phyloP scores from a whole-genome alignment of 2,329 filamentous ascomycete genomes.

The Aureobasidium melanogenum region DNA sequence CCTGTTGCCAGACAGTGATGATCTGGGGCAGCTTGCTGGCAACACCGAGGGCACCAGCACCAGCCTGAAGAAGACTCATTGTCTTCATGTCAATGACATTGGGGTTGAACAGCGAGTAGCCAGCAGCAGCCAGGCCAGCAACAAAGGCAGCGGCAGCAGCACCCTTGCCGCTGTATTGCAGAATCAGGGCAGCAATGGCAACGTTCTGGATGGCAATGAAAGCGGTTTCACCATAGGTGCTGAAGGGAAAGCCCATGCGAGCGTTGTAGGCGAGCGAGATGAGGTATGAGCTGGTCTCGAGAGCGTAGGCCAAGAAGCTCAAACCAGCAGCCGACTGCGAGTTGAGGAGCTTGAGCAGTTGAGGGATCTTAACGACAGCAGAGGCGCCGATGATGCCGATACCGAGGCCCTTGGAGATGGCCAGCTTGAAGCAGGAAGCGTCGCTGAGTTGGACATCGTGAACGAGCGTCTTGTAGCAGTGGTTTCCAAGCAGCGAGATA shows the following conservation, averaged over 20 bases:
- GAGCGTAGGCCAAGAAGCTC: slow-evolving; percentile 81
- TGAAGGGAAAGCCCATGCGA: slow-evolving; percentile 87
- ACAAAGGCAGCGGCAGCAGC: slow-evolving; percentile 68
- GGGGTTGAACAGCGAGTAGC: slow-evolving; percentile 61
- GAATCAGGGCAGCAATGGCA: slow-evolving; percentile 74
- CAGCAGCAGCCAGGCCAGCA: slow-evolving; percentile 60
- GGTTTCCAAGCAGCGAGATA: slow-evolving; percentile 65
- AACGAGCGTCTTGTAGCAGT: slow-evolving; percentile 79
- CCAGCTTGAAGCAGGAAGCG: slow-evolving; percentile 75
- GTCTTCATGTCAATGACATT: slow-evolving; percentile 56
- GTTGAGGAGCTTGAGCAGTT: slow-evolving; percentile 83
- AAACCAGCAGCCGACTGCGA: slow-evolving; percentile 76
- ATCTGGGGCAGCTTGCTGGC: slow-evolving; percentile 95
- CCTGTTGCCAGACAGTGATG: slow-evolving; percentile 70
- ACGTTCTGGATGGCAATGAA: slow-evolving; percentile 90
- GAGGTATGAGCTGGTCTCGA: slow-evolving; percentile 81
- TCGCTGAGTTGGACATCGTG: slow-evolving; percentile 74
- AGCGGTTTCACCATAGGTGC: slow-evolving; percentile 91
- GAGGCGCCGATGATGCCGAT: slow-evolving; percentile 88
- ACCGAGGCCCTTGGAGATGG: slow-evolving; percentile 83
- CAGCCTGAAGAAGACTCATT: slow-evolving; percentile 70
- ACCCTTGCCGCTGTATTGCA: slow-evolving; percentile 67
- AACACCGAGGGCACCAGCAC: slow-evolving; percentile 72
- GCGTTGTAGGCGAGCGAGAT: slow-evolving; percentile 89
- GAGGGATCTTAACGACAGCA: slow-evolving; percentile 89